Base-by-base conservation (phyloP, 495 filamentous ascomycete genomes). In the Immersiella caudata region DNA sequence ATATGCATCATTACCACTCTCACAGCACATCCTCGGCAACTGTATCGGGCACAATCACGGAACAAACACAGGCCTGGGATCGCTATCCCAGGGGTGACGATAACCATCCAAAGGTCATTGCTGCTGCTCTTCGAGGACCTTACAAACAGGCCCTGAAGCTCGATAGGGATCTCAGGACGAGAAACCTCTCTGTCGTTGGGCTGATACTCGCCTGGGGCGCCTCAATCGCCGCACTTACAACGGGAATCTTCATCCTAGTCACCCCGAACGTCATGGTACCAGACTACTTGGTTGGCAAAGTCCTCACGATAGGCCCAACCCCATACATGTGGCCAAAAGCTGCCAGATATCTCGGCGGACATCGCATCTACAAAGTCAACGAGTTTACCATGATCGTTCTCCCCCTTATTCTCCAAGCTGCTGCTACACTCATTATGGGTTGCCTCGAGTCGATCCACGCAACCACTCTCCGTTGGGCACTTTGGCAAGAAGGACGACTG, bases 391-490 rank as follows among this genome's bases (percentile, higher is more conserved):
- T 63, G 60, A 35, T 52, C 16, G 51, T 57, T 20, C 5, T 65
- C 22, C 62, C 52, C 5, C 62, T 65, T 4, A 2, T 65, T 21
- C 7, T 65, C 16, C 50, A 65, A 25, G 14, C 57, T 0, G 3
- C 16, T 26, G 21, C 57, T 26, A 57, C 62, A 7, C 8, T 65
- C 18, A 29, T 65, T 27, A 21, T 26, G 7, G 51, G 52, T 11
- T 36, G 50, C 29, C 29, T 65, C 29, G 27, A 40, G 2, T 65
- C 52, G 18, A 57, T 79, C 20, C 78, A 80, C 62, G 65, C 77
- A 0, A 70, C 69, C 16, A 76, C 76, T 12, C 68, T 79, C 1
- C 76, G 78, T 22, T 80, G 78, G 78, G 66, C 76, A 9, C 70
- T 80, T 18, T 76, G 70, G 51, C 73, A 64, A 18, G 78, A 80